Evolutionary conservation across 2,329 filamentous ascomycete genomes (phyloP), one percentile per base, ranked within the genome.

Genomic region (Fusarium marasasianum): DNA sequence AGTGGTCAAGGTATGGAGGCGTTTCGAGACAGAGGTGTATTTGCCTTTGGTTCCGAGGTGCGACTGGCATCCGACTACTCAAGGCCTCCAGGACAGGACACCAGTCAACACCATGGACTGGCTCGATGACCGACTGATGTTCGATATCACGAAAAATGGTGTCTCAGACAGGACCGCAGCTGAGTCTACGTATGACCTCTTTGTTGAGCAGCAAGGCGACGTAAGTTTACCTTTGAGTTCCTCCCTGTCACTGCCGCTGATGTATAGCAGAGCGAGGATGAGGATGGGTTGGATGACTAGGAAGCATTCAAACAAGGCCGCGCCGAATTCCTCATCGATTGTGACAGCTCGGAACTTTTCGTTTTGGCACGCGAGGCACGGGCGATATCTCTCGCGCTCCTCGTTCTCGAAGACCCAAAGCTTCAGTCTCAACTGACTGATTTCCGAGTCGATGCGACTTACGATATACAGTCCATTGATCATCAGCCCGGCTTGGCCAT

Each of bases 381-480:
- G 7, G 38, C 10, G 8, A 12, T 44, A 0, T 11, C 4, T 11
- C 38, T 43, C 10, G 54, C 54, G 0, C 38, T 56, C 7, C 15
- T 24, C 3, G 40, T 43, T 2, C 22, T 56, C 4, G 26, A 43
- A 18, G 15, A 56, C 12, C 38, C 22, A 8, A 13, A 56, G n/a
- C 14, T 56, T 2, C 26, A 31, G 29, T 33, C 29, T 48, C 45
- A 33, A 8, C 12, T 56, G 8, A 43, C 29, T 10, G 40, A 44
- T 2, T 56, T 56, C 20, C 38, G 53, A 15, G 8, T 35, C 8
- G 29, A 56, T 20, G 26, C 38, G 11, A 20, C 53, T 20, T 9
- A n/a, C 20, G 12, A 44, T 5, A 26, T 33, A 8, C 3, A 0
- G 8, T 18, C 15, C 5, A 3, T 0, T 0, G 9, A 3, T 14